Evolutionary conservation across 371 early-diverging fungal genomes (phyloP).

Genomic region (Blakeslea trispora): DNA sequence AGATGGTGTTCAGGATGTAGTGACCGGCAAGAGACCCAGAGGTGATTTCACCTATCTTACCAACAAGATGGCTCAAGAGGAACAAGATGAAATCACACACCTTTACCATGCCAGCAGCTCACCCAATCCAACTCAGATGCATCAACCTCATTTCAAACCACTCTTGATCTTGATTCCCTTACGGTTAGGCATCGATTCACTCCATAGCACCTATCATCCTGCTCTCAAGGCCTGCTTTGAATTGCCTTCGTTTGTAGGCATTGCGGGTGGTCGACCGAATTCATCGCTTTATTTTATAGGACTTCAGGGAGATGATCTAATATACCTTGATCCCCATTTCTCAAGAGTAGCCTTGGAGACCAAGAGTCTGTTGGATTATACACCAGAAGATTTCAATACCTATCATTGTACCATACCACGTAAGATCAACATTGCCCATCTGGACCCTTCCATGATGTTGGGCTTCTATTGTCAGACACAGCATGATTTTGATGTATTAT

Average conservation of each 20-base stretch:
- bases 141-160: slow-evolving; percentile 50
- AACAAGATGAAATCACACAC: slow-evolving; percentile 35
- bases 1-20: slow-evolving; percentile 54
- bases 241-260: slow-evolving; percentile 81
- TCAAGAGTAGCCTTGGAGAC: slow-evolving; percentile 70
- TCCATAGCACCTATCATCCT: slow-evolving; percentile 84
- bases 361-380: slow-evolving; percentile 52
- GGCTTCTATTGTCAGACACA: slow-evolving; percentile 83
- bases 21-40: slow-evolving; percentile 40
- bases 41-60: slow-evolving; percentile 35
- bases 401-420: slow-evolving; percentile 84
- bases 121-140: slow-evolving; percentile 1
- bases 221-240: slow-evolving; percentile 77
- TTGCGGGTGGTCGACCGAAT: slow-evolving; percentile 94
- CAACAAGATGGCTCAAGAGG: slow-evolving; percentile 11
- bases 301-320: slow-evolving; percentile 75
- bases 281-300: slow-evolving; percentile 94
- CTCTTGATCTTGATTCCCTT: slow-evolving; percentile 85
- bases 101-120: slow-evolving; percentile 31
- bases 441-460: slow-evolving; percentile 94
- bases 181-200: slow-evolving; percentile 82
- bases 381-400: slow-evolving; percentile 68
- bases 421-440: slow-evolving; percentile 66
- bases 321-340: slow-evolving; percentile 95
- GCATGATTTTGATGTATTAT: slow-evolving; percentile 69